Evolutionary conservation across 2,329 filamentous ascomycete genomes (phyloP), one percentile per base, ranked within the genome.

Genomic region (Coniochaeta pulveracea): DNA sequence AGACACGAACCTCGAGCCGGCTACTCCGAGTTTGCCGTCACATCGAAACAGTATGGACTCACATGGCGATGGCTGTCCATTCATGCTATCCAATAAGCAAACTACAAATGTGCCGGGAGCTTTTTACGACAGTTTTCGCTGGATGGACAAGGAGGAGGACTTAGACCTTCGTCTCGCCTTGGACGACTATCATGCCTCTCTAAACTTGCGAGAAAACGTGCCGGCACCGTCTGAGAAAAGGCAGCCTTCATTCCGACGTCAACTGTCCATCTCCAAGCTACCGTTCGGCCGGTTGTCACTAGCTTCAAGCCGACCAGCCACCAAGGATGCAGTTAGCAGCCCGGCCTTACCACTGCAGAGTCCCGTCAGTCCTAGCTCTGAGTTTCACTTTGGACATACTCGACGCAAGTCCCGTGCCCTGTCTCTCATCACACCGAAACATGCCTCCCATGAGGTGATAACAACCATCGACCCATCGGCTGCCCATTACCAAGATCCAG

Each of bases 401-500:
- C 67, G 57, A 37, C 61, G 64, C 36, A 71, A 61, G 43, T 77
- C 69, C n/a, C 58, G 65, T 37, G 64, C 66, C 19, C 58, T 75
- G 34, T 73, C 63, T 23, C 60, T 70, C 37, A 72, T 75, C 25
- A 60, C 61, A 3, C 58, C 66, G 21, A 65, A 55, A 44, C 64
- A 69, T 36, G 38, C 44, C n/a, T 45, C 52, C 2, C 54, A 63
- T 18, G 60, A 60, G 2, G 66, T 63, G 1, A 49, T 63, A 10
- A 57, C 65, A 2, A 66, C 65, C 14, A 72, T 83, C 37, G 85
- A 93, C 46, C 69, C 79, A 4, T 66, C 71, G 21, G 82, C 85
- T 4, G 74, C 83, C 23, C 82, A 94, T 57, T 95, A 94, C 49
- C 84, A 85, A 51, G 86, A 95, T 46, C 85, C 86, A 0, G 84